Evolutionary conservation across 495 filamentous ascomycete genomes (phyloP).

Genomic region (Ramalina intermedia): DNA sequence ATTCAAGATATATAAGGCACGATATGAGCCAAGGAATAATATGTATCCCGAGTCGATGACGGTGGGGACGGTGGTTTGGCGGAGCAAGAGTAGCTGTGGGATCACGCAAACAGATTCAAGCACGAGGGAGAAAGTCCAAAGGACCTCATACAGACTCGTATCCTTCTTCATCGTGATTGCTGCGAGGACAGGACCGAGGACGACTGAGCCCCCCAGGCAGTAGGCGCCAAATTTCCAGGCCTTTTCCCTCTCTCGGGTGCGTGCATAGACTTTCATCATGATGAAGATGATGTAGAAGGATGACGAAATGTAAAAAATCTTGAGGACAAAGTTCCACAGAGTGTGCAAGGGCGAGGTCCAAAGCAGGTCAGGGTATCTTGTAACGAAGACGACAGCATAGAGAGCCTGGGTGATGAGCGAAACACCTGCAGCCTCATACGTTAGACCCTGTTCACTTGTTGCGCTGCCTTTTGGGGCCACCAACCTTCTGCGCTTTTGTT

Average conservation of each 20-base stretch:
- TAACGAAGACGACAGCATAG: constrained; percentile 73
- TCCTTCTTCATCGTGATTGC: constrained; percentile 36
- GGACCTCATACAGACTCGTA: constrained; percentile 42
- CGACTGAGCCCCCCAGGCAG: constrained; percentile 41
- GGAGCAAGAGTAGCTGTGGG: constrained; percentile 79
- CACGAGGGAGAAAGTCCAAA: constrained; percentile 76
- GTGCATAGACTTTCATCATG: constrained; percentile 75
- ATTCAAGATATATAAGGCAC: constrained; percentile 79
- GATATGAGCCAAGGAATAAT: constrained; percentile 74
- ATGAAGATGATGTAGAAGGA: constrained; percentile 78
- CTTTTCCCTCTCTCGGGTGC: constrained; percentile 76
- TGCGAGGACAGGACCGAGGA: constrained; percentile 51
- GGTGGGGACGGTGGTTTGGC: constrained; percentile 88
- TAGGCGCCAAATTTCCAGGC: constrained; percentile 74
- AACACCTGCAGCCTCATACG: constrained; percentile 41
- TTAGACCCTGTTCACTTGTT: constrained; percentile 1
- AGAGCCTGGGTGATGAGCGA: constrained; percentile 89
- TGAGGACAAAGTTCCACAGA: constrained; percentile 55
- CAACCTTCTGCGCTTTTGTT: constrained; percentile 80
- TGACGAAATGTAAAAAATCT: constrained; percentile 73
- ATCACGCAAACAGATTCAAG: constrained; percentile 84
- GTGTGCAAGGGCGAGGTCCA: constrained; percentile 16
- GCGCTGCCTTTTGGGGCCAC: constrained; percentile 2
- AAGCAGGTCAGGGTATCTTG: constrained; percentile 80
- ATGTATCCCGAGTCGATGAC: constrained; percentile 95